A percentile compares a stretch with the other conserved stretches of the same genome.
These are phyloP conservation scores for Mortierella sp. DNA, from an alignment of 371 early-diverging fungal species.

Conservation along the genomic window DNA sequence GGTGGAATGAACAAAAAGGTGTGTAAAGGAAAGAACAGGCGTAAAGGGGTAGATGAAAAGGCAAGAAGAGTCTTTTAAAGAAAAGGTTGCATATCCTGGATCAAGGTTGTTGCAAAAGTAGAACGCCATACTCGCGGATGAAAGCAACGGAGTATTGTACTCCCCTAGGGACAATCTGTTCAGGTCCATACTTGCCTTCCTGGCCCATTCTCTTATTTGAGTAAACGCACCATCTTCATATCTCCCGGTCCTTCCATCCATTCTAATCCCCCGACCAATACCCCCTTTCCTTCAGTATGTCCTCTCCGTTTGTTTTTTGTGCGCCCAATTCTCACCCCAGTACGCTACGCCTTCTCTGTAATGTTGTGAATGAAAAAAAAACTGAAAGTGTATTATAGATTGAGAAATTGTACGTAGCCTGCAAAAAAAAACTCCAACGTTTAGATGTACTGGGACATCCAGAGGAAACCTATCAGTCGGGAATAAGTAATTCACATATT, in stretches of 20 bases:
- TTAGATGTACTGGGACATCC: constrained; percentile 60
- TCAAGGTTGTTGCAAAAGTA: constrained; percentile 7
- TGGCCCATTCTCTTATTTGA: background rate
- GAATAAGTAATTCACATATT: background rate
- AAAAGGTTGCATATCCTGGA: background rate
- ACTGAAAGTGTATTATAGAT: constrained; percentile 5
- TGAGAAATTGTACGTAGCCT: constrained; percentile 4
- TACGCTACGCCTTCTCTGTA: background rate
- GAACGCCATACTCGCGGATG: background rate
- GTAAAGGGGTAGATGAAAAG: background rate
- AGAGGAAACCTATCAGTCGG: constrained; percentile 42
- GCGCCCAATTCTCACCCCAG: background rate
- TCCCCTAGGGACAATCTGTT: background rate
- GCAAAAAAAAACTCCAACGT: background rate
- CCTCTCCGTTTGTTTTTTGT: background rate
- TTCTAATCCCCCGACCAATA: background rate
- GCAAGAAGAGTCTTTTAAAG: background rate
- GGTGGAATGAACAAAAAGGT: background rate
- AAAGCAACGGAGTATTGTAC: background rate
- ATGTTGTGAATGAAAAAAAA: background rate
- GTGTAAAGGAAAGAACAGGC: background rate
- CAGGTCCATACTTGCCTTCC: background rate
- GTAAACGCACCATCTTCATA: background rate
- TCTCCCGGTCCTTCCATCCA: background rate
- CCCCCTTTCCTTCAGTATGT: background rate